phyloP scores from a whole-genome alignment of 2,329 filamentous ascomycete genomes.

The Aspergillus sp. region DNA sequence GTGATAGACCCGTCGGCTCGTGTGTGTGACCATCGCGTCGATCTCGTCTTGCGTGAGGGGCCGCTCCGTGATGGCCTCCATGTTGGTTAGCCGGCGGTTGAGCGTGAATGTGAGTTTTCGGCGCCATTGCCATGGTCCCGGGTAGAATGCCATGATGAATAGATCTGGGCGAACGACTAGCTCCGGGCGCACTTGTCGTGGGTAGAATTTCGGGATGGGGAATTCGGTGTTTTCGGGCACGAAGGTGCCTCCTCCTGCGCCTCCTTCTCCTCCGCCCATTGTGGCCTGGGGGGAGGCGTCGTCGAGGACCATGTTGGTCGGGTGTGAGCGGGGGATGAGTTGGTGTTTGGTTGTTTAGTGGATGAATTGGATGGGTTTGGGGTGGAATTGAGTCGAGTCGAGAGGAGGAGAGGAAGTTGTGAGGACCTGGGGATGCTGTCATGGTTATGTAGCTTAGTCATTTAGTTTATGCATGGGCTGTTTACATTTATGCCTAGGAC shows the following conservation, averaged over 20 bases:
- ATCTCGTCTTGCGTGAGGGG: slow-evolving; percentile 34
- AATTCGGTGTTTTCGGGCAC: not conserved
- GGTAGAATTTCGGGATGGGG: slow-evolving; percentile 9
- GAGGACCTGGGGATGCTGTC: not conserved
- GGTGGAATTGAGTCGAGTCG: not conserved
- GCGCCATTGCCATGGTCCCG: not conserved
- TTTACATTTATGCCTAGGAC: too few species aligned
- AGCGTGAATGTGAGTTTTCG: not conserved
- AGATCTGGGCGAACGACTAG: not conserved
- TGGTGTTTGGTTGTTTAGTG: not conserved
- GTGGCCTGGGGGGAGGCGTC: slow-evolving; percentile 20
- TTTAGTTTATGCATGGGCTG: not conserved
- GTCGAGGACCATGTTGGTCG: slow-evolving; percentile 27
- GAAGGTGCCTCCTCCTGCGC: not conserved
- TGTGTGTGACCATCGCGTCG: slow-evolving; percentile 29
- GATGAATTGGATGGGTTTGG: not conserved
- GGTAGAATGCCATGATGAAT: slow-evolving; percentile 15
- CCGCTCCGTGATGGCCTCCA: slow-evolving; percentile 24
- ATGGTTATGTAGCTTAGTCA: slow-evolving; percentile 1
- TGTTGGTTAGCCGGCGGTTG: slow-evolving; percentile 20
- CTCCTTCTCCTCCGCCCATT: not conserved
- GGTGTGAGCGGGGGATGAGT: not conserved
- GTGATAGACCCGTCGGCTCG: slow-evolving; percentile 22
- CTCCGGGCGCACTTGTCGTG: slow-evolving; percentile 16
- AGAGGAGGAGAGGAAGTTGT: not conserved